Conservation (phyloP, 192 early-diverging fungal genomes). For the Jimgerdemannia flammicorona region DNA sequence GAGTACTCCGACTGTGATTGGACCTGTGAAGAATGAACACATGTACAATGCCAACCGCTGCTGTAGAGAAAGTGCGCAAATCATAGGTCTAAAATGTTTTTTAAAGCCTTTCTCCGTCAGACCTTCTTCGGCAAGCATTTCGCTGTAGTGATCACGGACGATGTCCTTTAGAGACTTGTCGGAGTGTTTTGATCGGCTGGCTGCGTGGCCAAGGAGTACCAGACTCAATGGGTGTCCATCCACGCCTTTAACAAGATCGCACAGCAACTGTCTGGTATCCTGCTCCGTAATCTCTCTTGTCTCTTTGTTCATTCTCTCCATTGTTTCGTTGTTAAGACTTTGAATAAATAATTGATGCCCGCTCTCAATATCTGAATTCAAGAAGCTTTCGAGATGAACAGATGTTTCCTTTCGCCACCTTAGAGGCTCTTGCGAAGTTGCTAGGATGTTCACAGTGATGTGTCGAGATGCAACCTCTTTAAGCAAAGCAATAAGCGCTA, state of each 20-base stretch:
- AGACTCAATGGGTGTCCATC: neutral
- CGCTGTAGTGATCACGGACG: neutral
- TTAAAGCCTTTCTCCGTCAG: neutral
- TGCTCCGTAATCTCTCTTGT: neutral
- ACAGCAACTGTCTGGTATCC: neutral
- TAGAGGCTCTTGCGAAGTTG: neutral
- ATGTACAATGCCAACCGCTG: neutral
- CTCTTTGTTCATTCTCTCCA: neutral
- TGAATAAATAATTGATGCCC: neutral
- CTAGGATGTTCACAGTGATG: neutral
- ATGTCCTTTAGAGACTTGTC: neutral
- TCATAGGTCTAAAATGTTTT: neutral
- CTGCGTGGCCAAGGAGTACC: neutral
- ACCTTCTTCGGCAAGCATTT: neutral
- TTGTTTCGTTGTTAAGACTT: neutral
- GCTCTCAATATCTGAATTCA: neutral
- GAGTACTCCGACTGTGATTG: neutral
- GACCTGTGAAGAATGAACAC: neutral
- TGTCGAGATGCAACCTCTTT: neutral
- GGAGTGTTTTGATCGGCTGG: neutral
- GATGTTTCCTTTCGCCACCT: neutral
- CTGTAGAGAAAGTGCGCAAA: neutral
- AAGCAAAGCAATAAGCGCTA: neutral
- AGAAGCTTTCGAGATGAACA: neutral
- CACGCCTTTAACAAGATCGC: neutral